Base-by-base conservation (phyloP, 768 basidiomycete genomes). In the Russula brevipes region DNA sequence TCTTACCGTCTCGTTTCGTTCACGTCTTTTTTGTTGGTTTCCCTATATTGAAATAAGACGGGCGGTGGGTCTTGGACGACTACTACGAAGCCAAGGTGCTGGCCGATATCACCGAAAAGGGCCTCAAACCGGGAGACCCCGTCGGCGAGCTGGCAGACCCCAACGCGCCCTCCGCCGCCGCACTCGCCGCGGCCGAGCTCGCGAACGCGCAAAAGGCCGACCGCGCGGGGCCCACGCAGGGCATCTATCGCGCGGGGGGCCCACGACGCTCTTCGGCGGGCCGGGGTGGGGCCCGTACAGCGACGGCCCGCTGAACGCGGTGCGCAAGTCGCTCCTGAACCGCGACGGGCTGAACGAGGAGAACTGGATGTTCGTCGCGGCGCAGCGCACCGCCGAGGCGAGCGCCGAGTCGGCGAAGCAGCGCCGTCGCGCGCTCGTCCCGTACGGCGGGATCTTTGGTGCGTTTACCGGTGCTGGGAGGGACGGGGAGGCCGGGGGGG, bases 31-130 rank as follows among this genome's bases (percentile, higher is more conserved):
- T 9, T 38, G 44, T 54, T 55, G 35, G 54, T 9, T 60, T n/a
- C n/a, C n/a, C n/a, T n/a, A n/a, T n/a, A n/a, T n/a, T n/a, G n/a
- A n/a, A n/a, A n/a, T n/a, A n/a, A 97, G 95, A 94, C 60, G 97
- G 96, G 0, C 80, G 83, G 71, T 96, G 94, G 89, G 87, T 98
- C 1, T 82, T 84, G 7, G 97, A 98, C 71, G 97, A 98, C 76
- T 99, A 99, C 73, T 93, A 92, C 75, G 97, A 99, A 74, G 89
- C 88, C 45, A 89, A 89, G 60, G 83, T 83, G 0, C 80, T 86
- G 1, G 85, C 81, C 63, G 89, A 92, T 50, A 89, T 91, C 69
- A 81, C 85, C 3, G 83, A 84, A n/a, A 85, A 86, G 39, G 95
- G 94, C 6, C 80, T 92, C 68, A 87, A 88, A 66, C 81, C 95